Base-by-base conservation (phyloP, 2,329 filamentous ascomycete genomes). In the Didymella lethalis region DNA sequence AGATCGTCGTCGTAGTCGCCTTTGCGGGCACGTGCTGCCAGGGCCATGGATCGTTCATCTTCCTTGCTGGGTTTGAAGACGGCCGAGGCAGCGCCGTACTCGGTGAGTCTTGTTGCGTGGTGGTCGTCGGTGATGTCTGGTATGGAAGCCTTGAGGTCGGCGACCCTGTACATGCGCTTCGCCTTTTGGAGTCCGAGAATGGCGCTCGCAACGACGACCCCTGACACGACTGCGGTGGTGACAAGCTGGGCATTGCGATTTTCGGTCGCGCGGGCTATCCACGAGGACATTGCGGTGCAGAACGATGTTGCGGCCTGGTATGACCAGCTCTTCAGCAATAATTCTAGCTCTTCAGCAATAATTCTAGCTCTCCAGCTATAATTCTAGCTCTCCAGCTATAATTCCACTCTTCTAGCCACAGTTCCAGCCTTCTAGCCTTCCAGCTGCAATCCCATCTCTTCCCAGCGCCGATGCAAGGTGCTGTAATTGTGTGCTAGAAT, bases 1-100 rank as follows among this genome's bases (percentile, higher is more conserved):
- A 99, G 85, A 69, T 95, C 84, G 65, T 89, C 85, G 73, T 88
- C 86, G 62, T 88, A 89, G 67, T 88, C 86, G 23, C 87, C 87
- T 64, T 83, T 80, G 61, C 86, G 82, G 38, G 87, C 87, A 68
- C 85, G 80, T 54, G 82, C 80, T 40, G 87, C 87, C 44, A 89
- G 80, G 57, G 82, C 83, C 56, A 84, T 82, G 64, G 84, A 83
- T 61, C 83, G 80, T 69, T 85, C 82, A 67, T 89, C 86, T 72
- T 88, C 86, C 64, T 78, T 78, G 52, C 72, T 76, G 4, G 78
- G 76, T 7, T 67, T 64, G 48, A 75, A 75, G 14, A 75, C 73
- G 28, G 75, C 72, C 4, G 82, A 81, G 34, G 85, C 82, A 54
- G 82, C 85, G 50, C 86, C 87, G 69, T 85, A 86, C 64, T 83